Conservation (phyloP, 352 stramenopile species). For the Phytophthora brassicae region DNA sequence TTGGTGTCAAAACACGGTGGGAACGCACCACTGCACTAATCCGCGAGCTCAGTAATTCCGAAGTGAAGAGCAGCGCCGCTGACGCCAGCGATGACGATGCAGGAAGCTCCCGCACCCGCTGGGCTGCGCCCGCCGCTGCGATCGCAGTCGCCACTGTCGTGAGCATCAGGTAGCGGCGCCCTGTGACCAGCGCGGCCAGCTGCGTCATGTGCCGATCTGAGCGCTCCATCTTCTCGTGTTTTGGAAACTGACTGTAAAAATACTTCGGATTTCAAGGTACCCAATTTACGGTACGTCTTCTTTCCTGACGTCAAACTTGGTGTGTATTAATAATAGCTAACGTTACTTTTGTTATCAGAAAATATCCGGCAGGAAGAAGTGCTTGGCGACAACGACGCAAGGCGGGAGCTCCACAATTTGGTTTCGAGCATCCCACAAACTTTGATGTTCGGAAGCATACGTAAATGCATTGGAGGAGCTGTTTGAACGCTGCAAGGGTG, state of each 20-base stretch:
- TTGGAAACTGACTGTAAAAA: constrained; percentile 9
- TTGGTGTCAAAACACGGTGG: constrained; percentile 6
- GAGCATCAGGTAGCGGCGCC: constrained; percentile 64
- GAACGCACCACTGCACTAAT: constrained; percentile 54
- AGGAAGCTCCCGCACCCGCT: constrained; percentile 34
- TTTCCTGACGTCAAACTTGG: too few species aligned
- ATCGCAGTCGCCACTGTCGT: constrained; percentile 60
- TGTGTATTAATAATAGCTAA: too few species aligned
- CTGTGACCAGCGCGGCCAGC: constrained; percentile 47
- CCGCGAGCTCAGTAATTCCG: constrained; percentile 56
- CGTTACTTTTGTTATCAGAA: constrained; percentile 4
- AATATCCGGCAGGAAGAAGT: constrained; percentile 3
- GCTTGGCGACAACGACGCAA: constrained; percentile 18
- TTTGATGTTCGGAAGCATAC: constrained; percentile 40
- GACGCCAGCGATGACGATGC: constrained; percentile 13
- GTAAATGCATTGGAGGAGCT: constrained; percentile 68
- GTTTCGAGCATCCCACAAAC: too few species aligned
- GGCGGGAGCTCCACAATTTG: constrained; percentile 18
- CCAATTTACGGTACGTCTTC: not conserved
- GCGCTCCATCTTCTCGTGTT: constrained; percentile 21
- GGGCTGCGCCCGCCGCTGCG: constrained; percentile 45
- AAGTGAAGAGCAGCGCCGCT: constrained; percentile 25
- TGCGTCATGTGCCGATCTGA: constrained; percentile 10
- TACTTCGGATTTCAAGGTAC: constrained; percentile 13
- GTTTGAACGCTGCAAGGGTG: constrained; percentile 81